Evolutionary conservation across 2,329 filamentous ascomycete genomes (phyloP).

Genomic region (Fusarium sp.): DNA sequence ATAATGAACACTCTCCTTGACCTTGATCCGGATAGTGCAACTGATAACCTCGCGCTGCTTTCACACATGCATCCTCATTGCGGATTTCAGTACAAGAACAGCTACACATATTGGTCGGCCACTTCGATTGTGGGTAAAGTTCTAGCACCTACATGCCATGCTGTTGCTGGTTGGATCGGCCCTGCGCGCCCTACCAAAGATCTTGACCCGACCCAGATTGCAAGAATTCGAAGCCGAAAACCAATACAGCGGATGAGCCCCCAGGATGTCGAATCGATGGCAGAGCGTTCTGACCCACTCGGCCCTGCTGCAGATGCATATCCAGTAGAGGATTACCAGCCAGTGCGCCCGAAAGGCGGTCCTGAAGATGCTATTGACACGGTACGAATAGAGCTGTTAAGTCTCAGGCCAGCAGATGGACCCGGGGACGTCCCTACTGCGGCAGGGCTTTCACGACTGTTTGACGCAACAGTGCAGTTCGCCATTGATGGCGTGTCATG

Average conservation of each 20-base stretch:
- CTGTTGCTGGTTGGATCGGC: slow-evolving; percentile 77
- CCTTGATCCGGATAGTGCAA: slow-evolving; percentile 73
- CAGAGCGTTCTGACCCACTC: slow-evolving; percentile 71
- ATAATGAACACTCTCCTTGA: slow-evolving; percentile 83
- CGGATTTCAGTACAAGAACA: slow-evolving; percentile 78
- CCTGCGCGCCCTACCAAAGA: slow-evolving; percentile 74
- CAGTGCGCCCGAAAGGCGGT: slow-evolving; percentile 63
- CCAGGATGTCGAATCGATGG: slow-evolving; percentile 71
- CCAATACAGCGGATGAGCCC: slow-evolving; percentile 64
- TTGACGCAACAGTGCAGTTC: slow-evolving; percentile 69
- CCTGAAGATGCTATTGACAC: slow-evolving; percentile 67
- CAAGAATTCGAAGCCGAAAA: slow-evolving; percentile 68
- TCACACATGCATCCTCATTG: slow-evolving; percentile 73
- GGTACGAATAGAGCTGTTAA: slow-evolving; percentile 74
- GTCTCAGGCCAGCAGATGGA: slow-evolving; percentile 59
- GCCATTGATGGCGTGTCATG: slow-evolving; percentile 70
- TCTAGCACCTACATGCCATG: slow-evolving; percentile 73
- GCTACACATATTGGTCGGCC: slow-evolving; percentile 80
- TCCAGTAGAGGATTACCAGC: slow-evolving; percentile 72
- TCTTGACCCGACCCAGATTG: slow-evolving; percentile 73
- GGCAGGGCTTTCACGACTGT: slow-evolving; percentile 54
- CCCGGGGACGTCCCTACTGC: slow-evolving; percentile 31
- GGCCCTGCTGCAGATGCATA: slow-evolving; percentile 69
- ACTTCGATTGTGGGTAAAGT: slow-evolving; percentile 79
- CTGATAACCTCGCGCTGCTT: slow-evolving; percentile 70